Conservation (phyloP, 192 early-diverging fungal species). For the Coemansia sp. region DNA sequence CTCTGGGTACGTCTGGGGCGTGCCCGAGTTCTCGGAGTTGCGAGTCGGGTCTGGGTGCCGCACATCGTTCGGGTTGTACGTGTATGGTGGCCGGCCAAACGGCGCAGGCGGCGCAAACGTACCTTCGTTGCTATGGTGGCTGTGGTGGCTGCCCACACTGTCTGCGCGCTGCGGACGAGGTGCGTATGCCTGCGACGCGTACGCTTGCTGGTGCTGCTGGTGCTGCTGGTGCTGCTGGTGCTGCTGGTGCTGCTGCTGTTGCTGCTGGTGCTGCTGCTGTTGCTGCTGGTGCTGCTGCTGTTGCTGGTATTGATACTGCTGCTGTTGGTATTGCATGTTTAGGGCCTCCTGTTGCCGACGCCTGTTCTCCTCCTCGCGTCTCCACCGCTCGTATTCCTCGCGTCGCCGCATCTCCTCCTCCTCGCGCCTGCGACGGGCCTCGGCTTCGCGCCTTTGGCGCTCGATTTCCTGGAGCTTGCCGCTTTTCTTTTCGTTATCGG, state of each 20-base stretch:
- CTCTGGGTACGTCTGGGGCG: constrained; percentile 44
- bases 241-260: not conserved
- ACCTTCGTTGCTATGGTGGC: constrained; percentile 18
- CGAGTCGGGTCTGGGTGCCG: constrained; percentile 38
- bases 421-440: constrained; percentile 30
- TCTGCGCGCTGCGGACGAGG: constrained; percentile 18
- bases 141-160: constrained; percentile 17
- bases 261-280: constrained; percentile 2
- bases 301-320: constrained; percentile 1
- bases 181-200: not conserved
- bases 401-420: constrained; percentile 25
- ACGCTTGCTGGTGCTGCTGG: not conserved
- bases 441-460: constrained; percentile 28
- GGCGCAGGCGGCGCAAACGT: constrained; percentile 37
- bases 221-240: constrained; percentile 4
- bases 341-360: constrained; percentile 9
- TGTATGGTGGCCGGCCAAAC: constrained; percentile 32
- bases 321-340: not conserved
- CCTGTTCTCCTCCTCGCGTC: constrained; percentile 23
- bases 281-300: not conserved
- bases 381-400: constrained; percentile 32
- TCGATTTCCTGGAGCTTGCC: constrained; percentile 10
- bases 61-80: constrained; percentile 30
- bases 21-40: constrained; percentile 39
- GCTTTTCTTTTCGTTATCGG: constrained; percentile 12